Evolutionary conservation across 2,329 filamentous ascomycete genomes (phyloP).

Genomic region (Aureobasidium sp.): DNA sequence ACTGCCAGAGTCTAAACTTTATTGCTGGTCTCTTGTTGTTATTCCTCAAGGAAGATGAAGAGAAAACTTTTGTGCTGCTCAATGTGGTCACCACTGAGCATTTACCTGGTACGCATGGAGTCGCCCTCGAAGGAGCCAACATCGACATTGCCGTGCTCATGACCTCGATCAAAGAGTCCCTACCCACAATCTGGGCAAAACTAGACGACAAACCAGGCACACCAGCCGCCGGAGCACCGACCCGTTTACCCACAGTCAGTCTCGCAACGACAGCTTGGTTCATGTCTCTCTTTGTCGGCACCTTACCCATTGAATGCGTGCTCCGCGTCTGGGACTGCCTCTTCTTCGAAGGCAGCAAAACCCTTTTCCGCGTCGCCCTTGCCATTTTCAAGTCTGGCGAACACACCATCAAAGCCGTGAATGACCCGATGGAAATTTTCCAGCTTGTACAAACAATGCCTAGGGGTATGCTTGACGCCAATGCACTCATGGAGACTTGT

Average conservation of each 20-base stretch:
- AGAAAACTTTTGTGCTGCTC: conserved; percentile 86
- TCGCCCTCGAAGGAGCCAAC: conserved; percentile 84
- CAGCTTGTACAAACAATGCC: conserved; percentile 87
- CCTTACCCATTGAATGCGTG: conserved; percentile 82
- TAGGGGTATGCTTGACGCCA: conserved; percentile 72
- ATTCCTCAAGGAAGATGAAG: conserved; percentile 73
- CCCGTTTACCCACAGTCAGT: conserved; percentile 75
- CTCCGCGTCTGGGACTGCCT: conserved; percentile 92
- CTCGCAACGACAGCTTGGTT: conserved; percentile 95
- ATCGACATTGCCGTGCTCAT: conserved; percentile 92
- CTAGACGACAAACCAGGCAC: conserved; percentile 63
- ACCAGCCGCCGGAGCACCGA: conserved; percentile 33
- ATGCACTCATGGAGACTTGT: conserved; percentile 72
- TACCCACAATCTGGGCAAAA: conserved; percentile 80
- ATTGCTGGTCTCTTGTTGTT: conserved; percentile 81
- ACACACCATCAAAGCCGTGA: conserved; percentile 67
- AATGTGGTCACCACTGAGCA: conserved; percentile 86
- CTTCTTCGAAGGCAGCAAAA: conserved; percentile 92
- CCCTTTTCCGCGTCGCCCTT: conserved; percentile 83
- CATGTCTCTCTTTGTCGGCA: conserved; percentile 94
- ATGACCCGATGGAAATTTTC: conserved; percentile 91
- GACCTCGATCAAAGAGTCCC: conserved; percentile 72
- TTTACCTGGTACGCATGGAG: conserved; percentile 84
- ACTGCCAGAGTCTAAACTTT: conserved; percentile 95
- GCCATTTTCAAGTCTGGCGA: conserved; percentile 89